Conservation (phyloP, 345 rosid genomes). For the Melaleuca quinquenervia region DNA sequence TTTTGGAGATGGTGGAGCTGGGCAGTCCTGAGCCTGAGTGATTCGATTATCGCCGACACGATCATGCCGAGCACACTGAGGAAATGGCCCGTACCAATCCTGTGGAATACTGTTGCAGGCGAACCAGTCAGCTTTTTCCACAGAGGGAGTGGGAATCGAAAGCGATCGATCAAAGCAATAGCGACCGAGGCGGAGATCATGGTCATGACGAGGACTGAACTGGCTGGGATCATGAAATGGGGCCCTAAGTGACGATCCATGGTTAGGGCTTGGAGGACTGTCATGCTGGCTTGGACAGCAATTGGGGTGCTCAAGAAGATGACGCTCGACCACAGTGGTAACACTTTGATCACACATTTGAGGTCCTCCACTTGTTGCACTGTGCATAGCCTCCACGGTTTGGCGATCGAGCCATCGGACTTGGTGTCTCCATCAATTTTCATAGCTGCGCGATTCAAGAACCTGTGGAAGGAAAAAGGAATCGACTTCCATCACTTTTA, state of each 20-base stretch:
- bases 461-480: constrained; percentile 3
- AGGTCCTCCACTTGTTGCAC: constrained; percentile 59
- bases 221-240: constrained; percentile 33
- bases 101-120: constrained; percentile 16
- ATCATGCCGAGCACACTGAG: constrained; percentile 20
- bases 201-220: constrained; percentile 19
- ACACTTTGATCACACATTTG: constrained; percentile 26
- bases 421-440: constrained; percentile 21
- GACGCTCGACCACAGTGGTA: constrained; percentile 23
- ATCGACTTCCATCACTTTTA: background rate
- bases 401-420: constrained; percentile 12
- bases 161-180: constrained; percentile 18
- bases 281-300: constrained; percentile 14
- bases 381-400: constrained; percentile 37
- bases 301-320: constrained; percentile 21
- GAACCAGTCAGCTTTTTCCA: constrained; percentile 20
- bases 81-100: constrained; percentile 36
- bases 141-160: constrained; percentile 3
- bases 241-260: constrained; percentile 28
- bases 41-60: constrained; percentile 25
- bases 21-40: constrained; percentile 19
- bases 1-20: background rate
- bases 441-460: constrained; percentile 30
- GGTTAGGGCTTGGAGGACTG: constrained; percentile 39
- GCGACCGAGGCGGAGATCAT: constrained; percentile 9